Base-by-base conservation (phyloP, 805 yeast species). In the Pichia nanzhaoensis region DNA sequence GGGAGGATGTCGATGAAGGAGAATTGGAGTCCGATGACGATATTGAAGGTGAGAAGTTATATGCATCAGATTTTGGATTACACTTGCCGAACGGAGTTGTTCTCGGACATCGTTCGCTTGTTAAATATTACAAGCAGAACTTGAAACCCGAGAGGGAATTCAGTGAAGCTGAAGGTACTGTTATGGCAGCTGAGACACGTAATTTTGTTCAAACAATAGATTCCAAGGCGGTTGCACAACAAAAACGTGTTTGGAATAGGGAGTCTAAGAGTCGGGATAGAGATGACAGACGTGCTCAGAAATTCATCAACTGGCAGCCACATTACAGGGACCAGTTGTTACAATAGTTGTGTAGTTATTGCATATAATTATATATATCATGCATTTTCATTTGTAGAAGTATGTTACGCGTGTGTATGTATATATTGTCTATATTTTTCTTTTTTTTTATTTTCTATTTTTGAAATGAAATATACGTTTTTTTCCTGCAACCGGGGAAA, bases 321-420 rank as follows among this genome's bases (percentile, higher is more conserved):
- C 95, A 93, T 60, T 87, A 65, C 70, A 75, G 95, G 60, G 95
- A 88, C 60, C 82, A 78, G 58, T 64, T 85, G 54, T 68, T 87
- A 51, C 70, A 66, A 46, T 66, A 51, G 36, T 27, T 28, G 3
- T 13, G 7, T 30, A 2, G 22, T 24, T n/a, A 8, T 14, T 24
- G 24, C 4, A 24, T n/a, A n/a, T n/a, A n/a, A n/a, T n/a, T n/a
- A n/a, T n/a, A n/a, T n/a, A n/a, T n/a, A n/a, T n/a, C n/a, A n/a
- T n/a, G n/a, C n/a, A n/a, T n/a, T n/a, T n/a, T n/a, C n/a, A 18
- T 14, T 19, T 33, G n/a, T 21, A 20, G 19, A 21, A 17, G 4
- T 20, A 19, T 37, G n/a, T 7, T 24, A 24, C 28, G 28, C 28
- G 28, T 32, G 6, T 32, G 32, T n/a, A 8, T 32, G 12, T 20